Evolutionary conservation across 2,329 filamentous ascomycete genomes (phyloP), one percentile per base, ranked within the genome.

Genomic region (Ascochyta fabae): DNA sequence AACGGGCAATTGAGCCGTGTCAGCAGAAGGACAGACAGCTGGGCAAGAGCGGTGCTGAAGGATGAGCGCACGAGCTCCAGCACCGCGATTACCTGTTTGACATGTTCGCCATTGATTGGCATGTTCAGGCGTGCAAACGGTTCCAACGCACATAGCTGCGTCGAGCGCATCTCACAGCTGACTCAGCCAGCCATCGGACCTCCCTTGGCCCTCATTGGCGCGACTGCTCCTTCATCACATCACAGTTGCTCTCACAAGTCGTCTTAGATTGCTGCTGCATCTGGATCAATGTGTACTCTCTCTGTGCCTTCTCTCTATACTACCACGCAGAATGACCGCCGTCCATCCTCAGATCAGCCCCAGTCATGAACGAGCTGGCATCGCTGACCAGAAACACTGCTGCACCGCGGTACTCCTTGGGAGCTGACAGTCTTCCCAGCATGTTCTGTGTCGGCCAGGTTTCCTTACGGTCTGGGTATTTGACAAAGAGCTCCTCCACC

Each of bases 391-490:
- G 53, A 53, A 77, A 77, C 12, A 76, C 73, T 3, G 64, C 73
- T 16, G 71, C 74, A 23, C 75, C 75, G 2, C 75, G 65, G 46
- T 77, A 77, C 59, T 77, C 75, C 40, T 59, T 54, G 0, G 75
- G 75, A 12, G 50, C 64, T 2, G 71, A 75, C 13, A 77, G 56
- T 8, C 74, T 63, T 24, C 71, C 86, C 48, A 96, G 81, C 91
- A 96, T 95, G 76, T 96, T 96, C 76, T 94, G 88, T 66, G 83
- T 88, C 15, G 90, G 86, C 92, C 92, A 96, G 57, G 87, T 83
- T n/a, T 71, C 69, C 52, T 67, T 72, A 29, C 78, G 81, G 67
- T 92, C 89, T 0, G 92, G 92, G 62, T 85, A 90, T 60, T 89
- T 82, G 61, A 87, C 82, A 68, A 96, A 95, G 29, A 96, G 83